These are phyloP conservation scores for Lachancea nothofagi DNA, from an alignment of 805 yeast genomes.

Conservation along the genomic window DNA sequence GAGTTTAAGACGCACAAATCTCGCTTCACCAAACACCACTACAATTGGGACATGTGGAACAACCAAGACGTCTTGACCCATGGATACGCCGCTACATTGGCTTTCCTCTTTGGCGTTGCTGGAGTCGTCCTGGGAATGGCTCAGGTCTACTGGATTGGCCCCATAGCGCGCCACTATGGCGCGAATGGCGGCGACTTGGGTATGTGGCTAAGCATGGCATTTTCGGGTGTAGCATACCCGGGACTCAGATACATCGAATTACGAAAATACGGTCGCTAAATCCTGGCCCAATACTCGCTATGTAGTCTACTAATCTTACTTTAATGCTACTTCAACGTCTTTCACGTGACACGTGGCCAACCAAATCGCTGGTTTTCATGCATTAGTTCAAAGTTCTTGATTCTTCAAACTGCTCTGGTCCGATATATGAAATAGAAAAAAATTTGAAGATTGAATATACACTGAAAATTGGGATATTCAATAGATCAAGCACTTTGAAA, in stretches of 20 bases:
- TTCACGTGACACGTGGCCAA: slow-evolving; percentile 12
- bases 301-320: neutral
- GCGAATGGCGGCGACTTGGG: slow-evolving; percentile 75
- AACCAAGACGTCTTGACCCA: slow-evolving; percentile 51
- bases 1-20: slow-evolving; percentile 5
- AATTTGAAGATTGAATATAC: neutral
- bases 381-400: neutral
- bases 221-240: slow-evolving; percentile 62
- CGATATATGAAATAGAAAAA: slow-evolving; percentile 1
- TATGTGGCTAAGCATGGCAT: slow-evolving; percentile 70
- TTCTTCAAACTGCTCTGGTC: neutral
- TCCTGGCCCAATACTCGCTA: neutral
- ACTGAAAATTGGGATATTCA: neutral
- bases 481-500: neutral
- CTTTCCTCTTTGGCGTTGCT: slow-evolving; percentile 65
- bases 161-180: slow-evolving; percentile 60
- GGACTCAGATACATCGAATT: slow-evolving; percentile 59
- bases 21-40: slow-evolving; percentile 36
- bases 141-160: slow-evolving; percentile 79
- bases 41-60: slow-evolving; percentile 76
- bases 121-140: slow-evolving; percentile 88
- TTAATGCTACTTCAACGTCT: neutral
- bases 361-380: slow-evolving; percentile 7
- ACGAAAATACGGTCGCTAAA: slow-evolving; percentile 44
- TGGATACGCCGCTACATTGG: slow-evolving; percentile 64